Evolutionary conservation across 2,329 filamentous ascomycete genomes (phyloP).

Genomic region (Penicillium sp.): DNA sequence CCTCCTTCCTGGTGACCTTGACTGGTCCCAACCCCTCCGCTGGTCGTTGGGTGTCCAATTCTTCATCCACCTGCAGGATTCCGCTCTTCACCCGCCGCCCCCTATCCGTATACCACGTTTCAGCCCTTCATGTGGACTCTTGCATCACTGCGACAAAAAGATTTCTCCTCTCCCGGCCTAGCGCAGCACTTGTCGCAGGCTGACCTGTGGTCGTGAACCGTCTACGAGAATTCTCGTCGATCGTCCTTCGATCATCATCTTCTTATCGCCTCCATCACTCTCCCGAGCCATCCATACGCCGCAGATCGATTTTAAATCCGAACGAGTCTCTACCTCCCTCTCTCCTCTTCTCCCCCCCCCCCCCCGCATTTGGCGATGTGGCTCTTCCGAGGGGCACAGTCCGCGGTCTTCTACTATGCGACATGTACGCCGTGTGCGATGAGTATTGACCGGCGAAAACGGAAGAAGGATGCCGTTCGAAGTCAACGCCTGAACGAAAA

Average conservation of each 20-base stretch:
- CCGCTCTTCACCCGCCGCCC: conserved; percentile 4
- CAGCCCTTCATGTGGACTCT: conserved; percentile 34
- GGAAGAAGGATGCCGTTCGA: conserved; percentile 63
- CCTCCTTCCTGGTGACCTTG: background rate
- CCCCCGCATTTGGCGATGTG: conserved; percentile 33
- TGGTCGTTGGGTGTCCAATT: conserved; percentile 14
- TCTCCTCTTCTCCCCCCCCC: conserved; percentile 2
- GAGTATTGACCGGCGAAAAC: conserved; percentile 62
- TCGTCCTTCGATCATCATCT: too few relatives aligned
- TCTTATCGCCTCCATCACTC: background rate
- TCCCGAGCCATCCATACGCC: background rate
- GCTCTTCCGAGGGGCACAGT: conserved; percentile 46
- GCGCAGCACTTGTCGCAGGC: conserved; percentile 21
- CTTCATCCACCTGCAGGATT: background rate
- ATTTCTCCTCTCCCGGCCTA: conserved; percentile 18
- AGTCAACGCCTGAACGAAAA: conserved; percentile 61
- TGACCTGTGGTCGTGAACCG: conserved; percentile 17
- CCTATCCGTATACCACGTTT: conserved; percentile 10
- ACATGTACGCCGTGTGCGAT: conserved; percentile 58
- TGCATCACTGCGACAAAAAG: conserved; percentile 18
- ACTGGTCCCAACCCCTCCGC: conserved; percentile 7
- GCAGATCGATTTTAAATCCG: background rate
- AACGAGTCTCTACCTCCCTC: conserved; percentile 8
- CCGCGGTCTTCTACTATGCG: conserved; percentile 47
- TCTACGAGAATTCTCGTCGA: background rate